phyloP scores from a whole-genome alignment of 768 basidiomycete species.

The Hygrophoropsis aurantiaca region DNA sequence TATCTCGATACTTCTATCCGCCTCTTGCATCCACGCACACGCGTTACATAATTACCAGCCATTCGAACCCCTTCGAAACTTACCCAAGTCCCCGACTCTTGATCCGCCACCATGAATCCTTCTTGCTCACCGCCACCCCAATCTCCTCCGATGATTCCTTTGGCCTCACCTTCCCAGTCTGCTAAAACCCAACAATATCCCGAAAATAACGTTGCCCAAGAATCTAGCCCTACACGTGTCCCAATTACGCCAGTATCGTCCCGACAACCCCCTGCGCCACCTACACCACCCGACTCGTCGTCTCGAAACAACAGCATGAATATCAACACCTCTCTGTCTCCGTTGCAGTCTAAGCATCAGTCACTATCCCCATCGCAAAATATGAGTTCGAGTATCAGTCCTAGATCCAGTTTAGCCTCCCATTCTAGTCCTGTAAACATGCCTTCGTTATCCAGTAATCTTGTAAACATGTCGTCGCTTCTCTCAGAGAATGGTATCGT shows the following conservation, averaged over 20 bases:
- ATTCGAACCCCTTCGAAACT: constrained; percentile 10
- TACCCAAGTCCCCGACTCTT: constrained; percentile 12
- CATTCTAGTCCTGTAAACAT: constrained; percentile 19
- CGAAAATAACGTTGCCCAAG: constrained; percentile 5
- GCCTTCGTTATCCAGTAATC: constrained; percentile 1
- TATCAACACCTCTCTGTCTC: constrained; percentile 15
- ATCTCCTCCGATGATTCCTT: constrained; percentile 17
- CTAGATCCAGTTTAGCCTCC: constrained; percentile 13
- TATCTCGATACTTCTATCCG: constrained; percentile 15
- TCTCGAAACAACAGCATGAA: constrained; percentile 6
- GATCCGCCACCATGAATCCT: constrained; percentile 27
- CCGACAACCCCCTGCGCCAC: constrained; percentile 19
- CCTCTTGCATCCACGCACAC: constrained; percentile 9
- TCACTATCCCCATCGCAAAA: constrained; percentile 21
- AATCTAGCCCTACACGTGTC: constrained; percentile 5
- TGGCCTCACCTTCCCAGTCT: constrained; percentile 8
- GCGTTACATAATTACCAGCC: constrained; percentile 22
- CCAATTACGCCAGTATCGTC: constrained; percentile 12
- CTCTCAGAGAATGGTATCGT: constrained; percentile 12
- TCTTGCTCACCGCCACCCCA: constrained; percentile 25
- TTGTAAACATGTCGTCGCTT: constrained; percentile 8
- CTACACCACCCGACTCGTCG: constrained; percentile 11
- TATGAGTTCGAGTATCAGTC: constrained; percentile 7
- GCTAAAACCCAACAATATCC: constrained; percentile 6
- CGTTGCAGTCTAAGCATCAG: constrained; percentile 16